Base-by-base conservation (phyloP, 2,329 filamentous ascomycete species). In the Rugonectria rugulosa region DNA sequence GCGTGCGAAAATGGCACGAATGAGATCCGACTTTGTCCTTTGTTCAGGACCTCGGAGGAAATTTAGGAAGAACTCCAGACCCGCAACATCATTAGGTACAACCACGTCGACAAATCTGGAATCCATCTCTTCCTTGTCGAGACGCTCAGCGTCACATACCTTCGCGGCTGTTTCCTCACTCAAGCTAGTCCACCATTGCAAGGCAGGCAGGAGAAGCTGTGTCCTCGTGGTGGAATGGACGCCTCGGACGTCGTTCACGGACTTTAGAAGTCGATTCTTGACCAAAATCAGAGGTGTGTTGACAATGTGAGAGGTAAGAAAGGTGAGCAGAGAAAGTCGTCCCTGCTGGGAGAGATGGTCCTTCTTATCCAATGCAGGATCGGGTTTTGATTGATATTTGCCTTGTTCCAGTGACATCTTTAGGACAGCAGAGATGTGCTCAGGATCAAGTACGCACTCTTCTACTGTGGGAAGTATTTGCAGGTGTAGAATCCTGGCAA, bases 391-490 rank as follows among this genome's bases (percentile, higher is more conserved):
- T 24, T 70, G 68, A 24, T 75, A 77, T 61, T 73, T 79, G 15
- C 79, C 75, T 27, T 72, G 72, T 58, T 76, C 74, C 44, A 78
- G 71, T 10, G 69, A 65, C 6, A 69, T 64, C 40, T 75, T 75
- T 5, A 97, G 71, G 3, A 88, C 81, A 17, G 84, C 83, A 21
- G 82, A 77, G 38, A 97, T 80, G 57, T 95, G 88, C 23, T 82
- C 84, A 4, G 85, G 77, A 68, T 98, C 92, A 62, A 97, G 84
- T 4, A 94, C 81, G 67, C 89, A 96, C 73, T 97, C 95, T 73
- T 97, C 93, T 9, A 97, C 75, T 2, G 83, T 84, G 1, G 91
- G 91, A 17, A 91, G 72, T n/a, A 97, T 74, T 31, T 89, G 80
- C 17, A 84, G 79, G 17, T 85, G 81, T 1, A 95, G 68, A 17